Evolutionary conservation across 805 yeast genomes (phyloP), one percentile per base, ranked within the genome.

Genomic region (Kodamaea laetipori): DNA sequence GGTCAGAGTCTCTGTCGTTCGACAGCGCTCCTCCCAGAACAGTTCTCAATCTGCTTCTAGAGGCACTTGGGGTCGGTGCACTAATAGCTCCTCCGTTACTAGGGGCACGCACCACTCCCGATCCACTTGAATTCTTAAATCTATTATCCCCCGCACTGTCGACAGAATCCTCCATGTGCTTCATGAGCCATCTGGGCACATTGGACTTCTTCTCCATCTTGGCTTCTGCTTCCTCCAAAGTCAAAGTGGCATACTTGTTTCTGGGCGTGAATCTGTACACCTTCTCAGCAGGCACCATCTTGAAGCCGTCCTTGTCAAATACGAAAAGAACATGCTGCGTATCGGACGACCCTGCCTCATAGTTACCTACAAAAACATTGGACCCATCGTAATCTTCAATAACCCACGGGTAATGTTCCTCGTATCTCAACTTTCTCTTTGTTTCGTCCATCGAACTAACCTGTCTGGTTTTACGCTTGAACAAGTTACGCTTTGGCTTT

Each of bases 401-500:
- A 12, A 94, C 96, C 99, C 99, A 94, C 0, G 99, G 99, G 56
- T 87, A 92, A 62, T 84, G 88, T 66, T 94, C 99, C 67, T 94
- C 99, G 60, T 92, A 94, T 59, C 98, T 76, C 49, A 94, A 71
- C 58, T 81, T 84, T 49, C 92, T 77, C 48, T 88, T 90, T 6
- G 79, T 79, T 54, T 90, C 98, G 57, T 89, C 89, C 60, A 88
- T 80, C 19, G 84, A 78, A 53, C 78, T 82, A 13, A 89, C 80
- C 63, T 90, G 96, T 55, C 90, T 78, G 1, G 97, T 90, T 61
- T 90, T 90, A 51, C 86, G 78, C 60, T 84, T 85, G 57, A 82
- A 68, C 46, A 78, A 61, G 46, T 75, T 76, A 48, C 76, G 77
- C 46, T 80, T 77, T 34, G 76, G 74, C 54, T 77, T 81, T 49